Base-by-base conservation (phyloP, 2,329 filamentous ascomycete genomes). In the Monosporascus ibericus region DNA sequence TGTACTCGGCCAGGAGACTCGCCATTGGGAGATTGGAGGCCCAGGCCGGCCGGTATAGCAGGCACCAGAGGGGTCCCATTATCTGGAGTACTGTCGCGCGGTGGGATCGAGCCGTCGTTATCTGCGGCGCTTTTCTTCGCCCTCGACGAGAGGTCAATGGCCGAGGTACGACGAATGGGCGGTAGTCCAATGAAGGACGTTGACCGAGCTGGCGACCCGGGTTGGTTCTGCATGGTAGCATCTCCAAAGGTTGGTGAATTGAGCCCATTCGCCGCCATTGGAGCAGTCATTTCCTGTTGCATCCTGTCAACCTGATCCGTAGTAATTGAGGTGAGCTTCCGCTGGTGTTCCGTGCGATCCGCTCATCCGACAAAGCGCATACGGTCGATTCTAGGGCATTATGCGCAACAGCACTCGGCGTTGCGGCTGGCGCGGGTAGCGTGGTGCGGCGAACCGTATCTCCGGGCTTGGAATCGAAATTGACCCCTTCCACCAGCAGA, bases 111-210 rank as follows among this genome's bases (percentile, higher is more conserved):
- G 52, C 63, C 60, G 44, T 72, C 67, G 25, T 73, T 68, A 24
- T 69, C 68, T 27, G 68, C 66, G 18, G 66, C 63, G 8, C 68
- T 70, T 52, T 68, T 71, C 51, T 62, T 67, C 37, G 65, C 65
- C 51, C 61, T 67, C 34, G 65, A 64, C 51, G 78, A 58, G 34
- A 75, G 60, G 42, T 76, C 77, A 64, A 85, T 80, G 3, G 78
- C 80, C 17, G 82, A 84, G 15, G 74, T 75, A 34, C 80, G 74
- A 46, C 80, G 75, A 53, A 85, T 82, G 1, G 79, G 80, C 3
- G 82, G 82, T 38, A 86, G 65, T 1, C 79, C 79, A 22, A 77
- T 69, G 56, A 85, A 85, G 1, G 79, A 81, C 1, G 76, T 70
- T 11, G 73, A 68, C 34, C 75, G 71, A 39, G 72, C 67, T 37